Evolutionary conservation across 306 rosid genomes (phyloP).

Genomic region (Ziziphus jujuba): DNA sequence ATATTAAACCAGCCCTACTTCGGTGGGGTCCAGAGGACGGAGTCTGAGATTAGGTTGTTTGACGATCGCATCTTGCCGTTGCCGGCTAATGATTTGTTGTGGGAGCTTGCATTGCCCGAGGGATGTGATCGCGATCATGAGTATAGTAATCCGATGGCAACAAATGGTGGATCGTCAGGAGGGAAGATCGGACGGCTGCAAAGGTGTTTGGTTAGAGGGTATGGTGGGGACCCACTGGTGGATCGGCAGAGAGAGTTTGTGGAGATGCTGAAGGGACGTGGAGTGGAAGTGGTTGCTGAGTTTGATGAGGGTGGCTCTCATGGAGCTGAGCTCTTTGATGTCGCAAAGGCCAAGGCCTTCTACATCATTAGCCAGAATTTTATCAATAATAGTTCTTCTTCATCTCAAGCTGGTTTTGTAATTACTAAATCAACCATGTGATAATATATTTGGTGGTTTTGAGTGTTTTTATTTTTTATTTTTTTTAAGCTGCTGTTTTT

Average conservation of each 20-base stretch:
- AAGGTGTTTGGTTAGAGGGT: slow-evolving; percentile 44
- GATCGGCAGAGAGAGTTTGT: slow-evolving; percentile 60
- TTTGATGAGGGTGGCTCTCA: slow-evolving; percentile 57
- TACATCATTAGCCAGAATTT: slow-evolving; percentile 28
- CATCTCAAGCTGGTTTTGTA: background rate
- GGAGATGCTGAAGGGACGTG: slow-evolving; percentile 44
- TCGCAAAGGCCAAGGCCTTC: slow-evolving; percentile 33
- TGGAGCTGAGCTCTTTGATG: slow-evolving; percentile 59
- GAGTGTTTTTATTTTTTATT: too few relatives aligned
- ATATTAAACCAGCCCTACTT: slow-evolving; percentile 49
- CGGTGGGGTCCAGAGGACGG: slow-evolving; percentile 49
- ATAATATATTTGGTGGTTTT: background rate
- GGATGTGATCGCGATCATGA: slow-evolving; percentile 63
- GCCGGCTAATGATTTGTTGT: slow-evolving; percentile 55
- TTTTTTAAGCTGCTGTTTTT: too few relatives aligned
- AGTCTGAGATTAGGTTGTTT: slow-evolving; percentile 42
- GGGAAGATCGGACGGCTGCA: slow-evolving; percentile 59
- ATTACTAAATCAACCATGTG: slow-evolving; percentile 23
- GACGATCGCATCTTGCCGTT: slow-evolving; percentile 53
- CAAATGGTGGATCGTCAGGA: background rate
- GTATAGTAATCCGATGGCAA: slow-evolving; percentile 54
- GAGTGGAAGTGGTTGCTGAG: slow-evolving; percentile 40
- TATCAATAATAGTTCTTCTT: background rate
- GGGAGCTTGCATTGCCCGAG: slow-evolving; percentile 53
- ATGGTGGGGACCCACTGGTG: slow-evolving; percentile 63